Conservation (phyloP, 177 flowering plant genomes). For the Telopea speciosissima region DNA sequence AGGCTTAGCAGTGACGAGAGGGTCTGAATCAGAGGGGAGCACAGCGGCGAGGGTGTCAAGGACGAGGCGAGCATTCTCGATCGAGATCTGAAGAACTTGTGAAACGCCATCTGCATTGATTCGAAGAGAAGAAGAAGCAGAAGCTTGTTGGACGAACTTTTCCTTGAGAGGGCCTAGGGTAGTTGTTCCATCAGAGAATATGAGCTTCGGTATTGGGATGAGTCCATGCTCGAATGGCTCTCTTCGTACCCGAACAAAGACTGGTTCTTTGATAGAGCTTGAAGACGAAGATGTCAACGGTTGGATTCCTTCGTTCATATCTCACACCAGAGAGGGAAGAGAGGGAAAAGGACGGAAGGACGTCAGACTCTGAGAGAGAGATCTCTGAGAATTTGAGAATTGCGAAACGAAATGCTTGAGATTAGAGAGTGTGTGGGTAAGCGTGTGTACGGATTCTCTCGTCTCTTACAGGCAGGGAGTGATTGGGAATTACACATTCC, state of each 20-base stretch:
- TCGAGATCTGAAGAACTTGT: slow-evolving; percentile 64
- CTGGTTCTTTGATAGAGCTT: neutral
- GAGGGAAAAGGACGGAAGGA: neutral
- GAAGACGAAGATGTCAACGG: slow-evolving; percentile 27
- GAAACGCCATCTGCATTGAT: slow-evolving; percentile 42
- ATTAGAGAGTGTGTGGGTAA: no score
- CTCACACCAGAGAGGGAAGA: neutral
- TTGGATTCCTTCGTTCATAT: slow-evolving; percentile 35
- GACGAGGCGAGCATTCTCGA: slow-evolving; percentile 64
- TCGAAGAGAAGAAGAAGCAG: slow-evolving; percentile 20
- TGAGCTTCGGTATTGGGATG: slow-evolving; percentile 79
- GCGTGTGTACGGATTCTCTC: no score
- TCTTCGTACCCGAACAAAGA: slow-evolving; percentile 54
- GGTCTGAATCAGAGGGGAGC: slow-evolving; percentile 59
- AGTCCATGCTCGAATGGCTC: slow-evolving; percentile 98
- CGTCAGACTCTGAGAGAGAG: no score
- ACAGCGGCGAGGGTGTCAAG: slow-evolving; percentile 73
- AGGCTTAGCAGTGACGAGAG: slow-evolving; percentile 39
- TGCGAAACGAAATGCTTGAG: no score
- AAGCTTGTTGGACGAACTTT: slow-evolving; percentile 30
- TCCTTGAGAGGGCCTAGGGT: slow-evolving; percentile 59
- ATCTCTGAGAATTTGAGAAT: no score
- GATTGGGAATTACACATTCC: no score
- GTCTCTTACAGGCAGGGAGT: no score
- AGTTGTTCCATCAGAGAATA: slow-evolving; percentile 67